Evolutionary conservation across 495 filamentous ascomycete genomes (phyloP).

Genomic region (Paragyromitra xinjiangensis): DNA sequence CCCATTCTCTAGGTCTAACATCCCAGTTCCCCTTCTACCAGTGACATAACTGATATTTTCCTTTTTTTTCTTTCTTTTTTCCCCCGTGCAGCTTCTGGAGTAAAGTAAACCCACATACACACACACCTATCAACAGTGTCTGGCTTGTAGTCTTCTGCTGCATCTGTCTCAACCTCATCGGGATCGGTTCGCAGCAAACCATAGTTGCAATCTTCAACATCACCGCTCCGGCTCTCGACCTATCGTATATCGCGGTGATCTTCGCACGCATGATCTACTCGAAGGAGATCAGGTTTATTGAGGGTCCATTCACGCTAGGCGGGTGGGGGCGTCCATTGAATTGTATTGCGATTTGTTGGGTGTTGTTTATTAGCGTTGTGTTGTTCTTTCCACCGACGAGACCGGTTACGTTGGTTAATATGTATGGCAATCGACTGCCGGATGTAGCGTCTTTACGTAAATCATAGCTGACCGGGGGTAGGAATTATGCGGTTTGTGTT

Average conservation of each 20-base stretch:
- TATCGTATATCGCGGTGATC: constrained; percentile 75
- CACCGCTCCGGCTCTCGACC: constrained; percentile 73
- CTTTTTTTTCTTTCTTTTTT: too few species aligned
- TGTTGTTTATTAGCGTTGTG: constrained; percentile 72
- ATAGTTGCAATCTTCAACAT: constrained; percentile 76
- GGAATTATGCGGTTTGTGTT: constrained; percentile 75
- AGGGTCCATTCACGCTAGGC: constrained; percentile 72
- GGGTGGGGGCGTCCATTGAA: constrained; percentile 69
- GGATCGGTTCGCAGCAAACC: constrained; percentile 73
- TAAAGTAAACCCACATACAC: constrained; percentile 67
- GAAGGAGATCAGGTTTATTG: constrained; percentile 67
- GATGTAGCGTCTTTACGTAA: background rate
- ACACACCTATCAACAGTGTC: constrained; percentile 73
- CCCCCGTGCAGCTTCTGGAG: constrained; percentile 63
- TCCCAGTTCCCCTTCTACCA: background rate
- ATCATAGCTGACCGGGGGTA: constrained; percentile 31
- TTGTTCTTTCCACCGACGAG: constrained; percentile 71
- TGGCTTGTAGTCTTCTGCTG: constrained; percentile 76
- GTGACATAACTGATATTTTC: constrained; percentile 2
- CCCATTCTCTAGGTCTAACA: constrained; percentile 68
- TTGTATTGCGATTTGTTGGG: constrained; percentile 70
- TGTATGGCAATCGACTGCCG: constrained; percentile 59
- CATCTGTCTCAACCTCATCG: constrained; percentile 70
- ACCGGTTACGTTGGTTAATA: constrained; percentile 71
- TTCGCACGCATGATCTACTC: constrained; percentile 71